Conservation (phyloP, 148 eudicot species). For the Silene conica region DNA sequence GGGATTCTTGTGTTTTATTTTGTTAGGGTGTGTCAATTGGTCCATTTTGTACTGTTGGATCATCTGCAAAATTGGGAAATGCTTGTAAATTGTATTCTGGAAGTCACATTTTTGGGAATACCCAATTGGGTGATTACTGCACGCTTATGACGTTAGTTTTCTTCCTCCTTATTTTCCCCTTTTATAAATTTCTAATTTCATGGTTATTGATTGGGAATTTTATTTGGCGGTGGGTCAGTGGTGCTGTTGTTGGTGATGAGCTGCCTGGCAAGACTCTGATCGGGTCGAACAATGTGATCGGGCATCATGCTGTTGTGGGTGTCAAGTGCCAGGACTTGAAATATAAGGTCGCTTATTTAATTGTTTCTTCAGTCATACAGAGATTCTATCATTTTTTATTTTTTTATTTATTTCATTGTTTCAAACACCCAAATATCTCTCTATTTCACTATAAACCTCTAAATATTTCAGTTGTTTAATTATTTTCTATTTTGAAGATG, state of each 20-base stretch:
- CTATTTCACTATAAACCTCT: too few species aligned
- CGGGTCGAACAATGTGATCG: conserved; percentile 78
- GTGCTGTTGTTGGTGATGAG: conserved; percentile 92
- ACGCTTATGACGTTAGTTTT: conserved; percentile 61
- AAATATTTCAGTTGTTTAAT: too few species aligned
- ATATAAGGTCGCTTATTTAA: conserved; percentile 52
- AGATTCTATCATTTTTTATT: too few species aligned
- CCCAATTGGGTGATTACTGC: conserved; percentile 81
- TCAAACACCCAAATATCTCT: too few species aligned
- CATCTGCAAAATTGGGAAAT: conserved; percentile 68
- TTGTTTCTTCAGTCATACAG: too few species aligned
- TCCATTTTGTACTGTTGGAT: conserved; percentile 90
- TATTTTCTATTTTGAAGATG: too few species aligned
- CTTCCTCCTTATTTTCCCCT: not conserved
- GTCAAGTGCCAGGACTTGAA: conserved; percentile 92
- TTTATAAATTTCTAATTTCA: not conserved
- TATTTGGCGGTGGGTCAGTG: conserved; percentile 39
- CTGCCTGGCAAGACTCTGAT: conserved; percentile 73
- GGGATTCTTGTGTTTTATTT: not conserved
- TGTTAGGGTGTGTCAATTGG: conserved; percentile 87
- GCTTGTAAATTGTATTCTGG: conserved; percentile 83
- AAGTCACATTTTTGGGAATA: conserved; percentile 78
- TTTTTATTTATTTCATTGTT: too few species aligned
- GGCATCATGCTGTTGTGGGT: conserved; percentile 94
- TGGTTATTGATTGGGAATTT: too few species aligned